These are phyloP conservation scores for Scortechinia acanthostroma DNA, from an alignment of 2,329 filamentous ascomycete species.

Conservation along the genomic window DNA sequence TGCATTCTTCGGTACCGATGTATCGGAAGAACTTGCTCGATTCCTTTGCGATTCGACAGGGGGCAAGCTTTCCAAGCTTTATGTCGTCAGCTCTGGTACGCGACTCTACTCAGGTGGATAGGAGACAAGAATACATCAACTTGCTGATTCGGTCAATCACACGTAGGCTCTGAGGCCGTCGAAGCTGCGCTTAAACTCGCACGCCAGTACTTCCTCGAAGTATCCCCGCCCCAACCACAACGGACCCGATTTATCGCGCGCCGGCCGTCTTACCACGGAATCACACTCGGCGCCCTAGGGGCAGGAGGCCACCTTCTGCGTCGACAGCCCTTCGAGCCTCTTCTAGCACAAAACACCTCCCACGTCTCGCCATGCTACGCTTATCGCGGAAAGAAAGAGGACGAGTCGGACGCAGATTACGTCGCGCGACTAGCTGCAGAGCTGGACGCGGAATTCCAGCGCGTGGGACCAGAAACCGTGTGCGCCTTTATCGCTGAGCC, in stretches of 20 bases:
- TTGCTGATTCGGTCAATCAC: constrained; percentile 2
- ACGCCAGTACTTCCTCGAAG: constrained; percentile 58
- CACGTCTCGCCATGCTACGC: constrained; percentile 57
- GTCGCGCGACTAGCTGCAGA: constrained; percentile 50
- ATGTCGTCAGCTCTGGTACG: constrained; percentile 25
- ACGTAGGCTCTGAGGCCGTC: constrained; percentile 55
- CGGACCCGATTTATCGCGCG: constrained; percentile 58
- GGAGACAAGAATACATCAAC: neutral
- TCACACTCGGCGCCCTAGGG: constrained; percentile 54
- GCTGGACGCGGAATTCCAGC: constrained; percentile 52
- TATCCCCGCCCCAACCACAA: constrained; percentile 33
- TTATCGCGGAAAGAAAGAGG: constrained; percentile 43
- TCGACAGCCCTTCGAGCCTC: constrained; percentile 44
- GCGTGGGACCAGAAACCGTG: constrained; percentile 53
- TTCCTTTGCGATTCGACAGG: constrained; percentile 27
- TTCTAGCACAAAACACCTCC: constrained; percentile 43
- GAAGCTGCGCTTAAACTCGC: constrained; percentile 64
- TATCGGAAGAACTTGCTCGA: constrained; percentile 36
- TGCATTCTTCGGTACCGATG: constrained; percentile 44
- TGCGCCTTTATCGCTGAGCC: constrained; percentile 63
- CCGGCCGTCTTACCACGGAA: constrained; percentile 63
- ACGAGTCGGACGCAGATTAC: constrained; percentile 44
- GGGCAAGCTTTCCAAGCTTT: constrained; percentile 24
- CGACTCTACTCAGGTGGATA: no score
- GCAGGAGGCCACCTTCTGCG: constrained; percentile 53